Evolutionary conservation across 768 basidiomycete species (phyloP), one percentile per base, ranked within the genome.

Genomic region (Phanerochaete carnosa): DNA sequence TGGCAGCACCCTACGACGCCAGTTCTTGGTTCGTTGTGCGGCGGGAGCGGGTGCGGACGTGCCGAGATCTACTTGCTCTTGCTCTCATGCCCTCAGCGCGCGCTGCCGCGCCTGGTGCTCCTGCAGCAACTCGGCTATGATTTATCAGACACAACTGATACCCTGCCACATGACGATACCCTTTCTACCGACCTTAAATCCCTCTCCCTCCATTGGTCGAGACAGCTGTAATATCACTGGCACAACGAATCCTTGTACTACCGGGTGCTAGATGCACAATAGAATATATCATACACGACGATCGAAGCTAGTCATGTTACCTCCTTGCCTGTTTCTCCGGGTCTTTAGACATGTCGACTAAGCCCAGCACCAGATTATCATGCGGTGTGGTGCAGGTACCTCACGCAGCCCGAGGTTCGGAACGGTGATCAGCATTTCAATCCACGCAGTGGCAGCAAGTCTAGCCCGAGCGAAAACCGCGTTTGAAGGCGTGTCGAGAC

Each of bases 21-120:
- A 80, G 89, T 32, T 87, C 85, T n/a, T 90, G 88, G 89, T 94
- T 92, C 70, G 87, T 91, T 32, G 83, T 84, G 58, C 79, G 92
- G 23, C 77, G 92, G 57, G 88, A 91, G 67, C 82, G 88, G 28
- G 59, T 83, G 58, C 73, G 79, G 55, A 79, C 76, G 19, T 75
- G 74, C 62, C 64, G 70, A 46, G 73, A 74, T 26, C 62, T 72
- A 11, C 63, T 74, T 46, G 68, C 69, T 9, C 67, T 66, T 16
- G 72, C 73, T 25, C 62, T 75, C 0, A 69, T 70, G 69, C 65
- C 69, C 2, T 62, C 71, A 5, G 39, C 39, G 39, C 64, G 70
- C 12, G 59, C 61, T 3, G 67, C 56, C 3, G 63, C 67, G 1
- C 59, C 67, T 9, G 65, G 63, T 5, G 66, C 65, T 0, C 61